Percentiles rank a stretch among this genome's conserved stretches.
Conservation (phyloP, 306 rosid species). For the Argentina anserina region DNA sequence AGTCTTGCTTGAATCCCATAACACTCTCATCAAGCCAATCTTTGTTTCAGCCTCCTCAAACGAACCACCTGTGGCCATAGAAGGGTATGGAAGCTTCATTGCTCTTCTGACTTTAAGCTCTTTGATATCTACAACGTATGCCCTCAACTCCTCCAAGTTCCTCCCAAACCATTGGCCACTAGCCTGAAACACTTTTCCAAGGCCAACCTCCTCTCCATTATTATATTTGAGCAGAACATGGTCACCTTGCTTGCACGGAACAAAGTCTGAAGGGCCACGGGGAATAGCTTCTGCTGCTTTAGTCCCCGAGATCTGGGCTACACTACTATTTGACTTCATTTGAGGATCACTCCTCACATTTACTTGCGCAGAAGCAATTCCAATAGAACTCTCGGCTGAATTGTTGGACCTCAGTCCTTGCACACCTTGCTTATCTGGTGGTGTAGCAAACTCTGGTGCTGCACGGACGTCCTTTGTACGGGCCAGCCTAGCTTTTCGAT, state of each 20-base stretch:
- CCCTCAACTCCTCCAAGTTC: conserved; percentile 50
- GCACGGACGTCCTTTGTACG: conserved; percentile 64
- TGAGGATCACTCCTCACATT: conserved; percentile 47
- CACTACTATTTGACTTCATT: conserved; percentile 25
- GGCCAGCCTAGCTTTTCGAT: conserved; percentile 91
- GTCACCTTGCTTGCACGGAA: conserved; percentile 56
- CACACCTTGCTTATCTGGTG: conserved; percentile 51
- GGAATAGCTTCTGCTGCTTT: conserved; percentile 32
- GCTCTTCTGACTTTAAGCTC: conserved; percentile 61
- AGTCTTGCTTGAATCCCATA: conserved; percentile 67
- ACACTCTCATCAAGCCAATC: conserved; percentile 68
- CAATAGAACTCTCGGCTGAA: conserved; percentile 48
- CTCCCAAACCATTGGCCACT: conserved; percentile 65
- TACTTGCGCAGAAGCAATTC: conserved; percentile 21
- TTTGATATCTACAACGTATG: conserved; percentile 56
- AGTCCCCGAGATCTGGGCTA: conserved; percentile 29
- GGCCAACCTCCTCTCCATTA: conserved; percentile 55
- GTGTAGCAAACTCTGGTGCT: conserved; percentile 35
- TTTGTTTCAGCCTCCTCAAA: conserved; percentile 68
- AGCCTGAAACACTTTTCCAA: conserved; percentile 59
- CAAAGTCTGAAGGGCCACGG: conserved; percentile 34
- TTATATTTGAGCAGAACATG: conserved; percentile 40
- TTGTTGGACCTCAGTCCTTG: conserved; percentile 35
- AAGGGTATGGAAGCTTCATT: conserved; percentile 54
- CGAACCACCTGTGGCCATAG: conserved; percentile 55